Evolutionary conservation across 2,329 filamentous ascomycete species (phyloP), one percentile per base, ranked within the genome.

Genomic region (Fusarium pseudonygamai): DNA sequence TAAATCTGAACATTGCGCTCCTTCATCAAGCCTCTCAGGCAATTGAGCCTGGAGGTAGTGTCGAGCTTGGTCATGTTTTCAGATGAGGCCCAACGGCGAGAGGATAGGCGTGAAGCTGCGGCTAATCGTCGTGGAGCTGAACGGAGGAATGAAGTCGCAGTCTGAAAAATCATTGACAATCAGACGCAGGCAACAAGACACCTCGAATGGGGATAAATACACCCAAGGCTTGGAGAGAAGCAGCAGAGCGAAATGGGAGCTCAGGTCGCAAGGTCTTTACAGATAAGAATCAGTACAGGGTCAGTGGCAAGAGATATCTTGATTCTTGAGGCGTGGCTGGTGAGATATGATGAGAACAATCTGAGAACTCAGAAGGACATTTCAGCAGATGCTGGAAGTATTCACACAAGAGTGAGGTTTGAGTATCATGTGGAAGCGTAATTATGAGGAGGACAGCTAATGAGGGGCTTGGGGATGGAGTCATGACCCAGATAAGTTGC

Each of bases 1-100:
- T 99, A 99, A 69, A 98, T 88, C 83, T 98, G 95, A 75, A 99
- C 88, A 74, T 94, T 92, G 79, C 93, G 88, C 83, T 95, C 88
- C 84, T 90, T 91, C 96, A 99, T 99, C 80, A 97, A 86, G 81
- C 91, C 87, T 80, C 96, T 90, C 79, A 99, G 88, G 83, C 90
- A 88, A 73, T 90, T 84, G 74, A 99, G 89, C 78, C 94, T 93
- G 71, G 90, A 87, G 62, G 91, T 90, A 40, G 95, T 98, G 83
- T 96, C 87, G 75, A 97, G 91, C 63, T 78, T 81, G 42, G 74
- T 72, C 80, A 82, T 82, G n/a, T 74, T 67, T 68, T 69, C 58
- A 45, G 69, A 58, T 63, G 77, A 78, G 28, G 67, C n/a, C 45
- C 68, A 70, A 32, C 69, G 71, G 28, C 64, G 71, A n/a, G 64